Base-by-base conservation (phyloP, 768 basidiomycete species). In the Plicaturopsis crispa region DNA sequence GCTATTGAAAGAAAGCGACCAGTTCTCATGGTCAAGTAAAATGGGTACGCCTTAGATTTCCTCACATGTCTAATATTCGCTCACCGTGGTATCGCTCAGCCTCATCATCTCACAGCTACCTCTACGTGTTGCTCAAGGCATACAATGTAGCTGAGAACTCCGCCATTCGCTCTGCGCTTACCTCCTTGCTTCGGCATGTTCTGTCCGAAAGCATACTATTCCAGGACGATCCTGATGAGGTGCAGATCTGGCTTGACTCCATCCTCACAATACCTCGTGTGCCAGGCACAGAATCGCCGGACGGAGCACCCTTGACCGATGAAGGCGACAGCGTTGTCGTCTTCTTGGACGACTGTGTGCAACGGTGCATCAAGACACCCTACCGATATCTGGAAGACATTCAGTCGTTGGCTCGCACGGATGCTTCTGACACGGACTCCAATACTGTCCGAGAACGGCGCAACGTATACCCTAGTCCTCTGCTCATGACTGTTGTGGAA, bases 331-430 rank as follows among this genome's bases (percentile, higher is more conserved):
- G 67, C 31, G 73, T 81, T 19, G 61, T 84, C 13, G 41, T 58
- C 0, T 91, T 96, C 61, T 49, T 96, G 8, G 93, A 97, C 46
- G 89, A 92, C 36, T 94, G 90, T 51, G 68, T 85, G 3, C 80
- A 84, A 41, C 70, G 87, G 13, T 91, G 83, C 48, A 53, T 82
- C 45, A 89, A 84, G 57, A 84, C 82, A 2, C 87, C 90, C 0
- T 86, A 91, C 54, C 73, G 77, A 20, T 97, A 94, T 52, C 68
- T 94, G 38, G 92, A 96, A 49, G 80, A 80, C 17, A 58, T 80
- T 44, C 55, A 69, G 5, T 50, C 57, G 0, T 52, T 77, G 16
- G 47, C 43, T 36, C 51, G 38, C 5, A 50, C 26, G 24, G 30
- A 33, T 4, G 37, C 42, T 28, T 26, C 24, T n/a, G 47, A 6